Base-by-base conservation (phyloP, 306 rosid species). In the Glycine tomentella region DNA sequence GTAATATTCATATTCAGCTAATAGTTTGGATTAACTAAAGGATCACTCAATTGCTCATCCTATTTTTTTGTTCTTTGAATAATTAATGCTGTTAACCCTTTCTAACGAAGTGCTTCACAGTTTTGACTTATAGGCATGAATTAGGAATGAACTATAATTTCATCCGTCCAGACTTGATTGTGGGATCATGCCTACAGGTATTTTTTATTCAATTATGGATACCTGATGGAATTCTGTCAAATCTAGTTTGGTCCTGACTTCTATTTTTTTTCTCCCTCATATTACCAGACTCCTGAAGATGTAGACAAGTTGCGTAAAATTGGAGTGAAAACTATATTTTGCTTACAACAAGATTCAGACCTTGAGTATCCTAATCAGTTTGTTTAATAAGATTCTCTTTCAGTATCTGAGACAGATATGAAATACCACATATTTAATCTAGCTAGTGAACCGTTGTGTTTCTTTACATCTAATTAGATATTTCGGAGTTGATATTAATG, bases 181-280 rank as follows among this genome's bases (percentile, higher is more conserved):
- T 96, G 69, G 99, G 99, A 63, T 96, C 99, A 34, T 96, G 99
- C 85, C 81, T 93, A 50, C 99, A 96, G 99, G 99, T 96, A 76
- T 81, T 82, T 67, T 83, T 85, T 38, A 31, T 68, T 78, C 61
- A 38, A 42, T 53, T 48, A 42, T 72, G 38, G 71, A 42, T 69
- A 74, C 49, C 45, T 44, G 42, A 56, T 55, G 14, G 20, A 72
- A 9, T 48, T 77, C 20, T 76, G 46, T 76, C 63, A 17, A 74
- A 59, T 82, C 61, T 82, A 56, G 79, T 56, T 51, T 31, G 82
- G 3, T 81, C 31, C 62, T 74, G 69, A 90, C 44, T 59, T 64
- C 2, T 31, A 2, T 36, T 49, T 62, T 66, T 33, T 79, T 50
- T 67, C 31, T 25, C 31, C 31, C 31, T 25, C 17, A 80, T 53